Evolutionary conservation across 139 green algal species (phyloP).

Genomic region (Parachlorella kessleri): DNA sequence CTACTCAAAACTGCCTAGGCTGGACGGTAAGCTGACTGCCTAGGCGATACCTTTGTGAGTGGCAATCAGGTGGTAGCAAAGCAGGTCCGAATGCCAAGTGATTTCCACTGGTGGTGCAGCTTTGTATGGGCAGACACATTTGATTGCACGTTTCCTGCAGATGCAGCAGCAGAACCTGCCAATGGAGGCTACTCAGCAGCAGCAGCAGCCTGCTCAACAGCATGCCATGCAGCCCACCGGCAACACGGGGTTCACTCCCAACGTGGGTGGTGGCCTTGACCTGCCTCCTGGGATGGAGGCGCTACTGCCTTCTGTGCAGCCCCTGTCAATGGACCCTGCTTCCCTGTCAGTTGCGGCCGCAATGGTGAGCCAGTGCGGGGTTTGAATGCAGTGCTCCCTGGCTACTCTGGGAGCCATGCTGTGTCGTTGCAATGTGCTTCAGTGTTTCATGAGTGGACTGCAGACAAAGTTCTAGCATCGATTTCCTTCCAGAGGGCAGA

Average conservation of each 20-base stretch:
- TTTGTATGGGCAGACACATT: not conserved
- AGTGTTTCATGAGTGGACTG: too few relatives aligned
- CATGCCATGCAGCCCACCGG: not conserved
- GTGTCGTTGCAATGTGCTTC: too few relatives aligned
- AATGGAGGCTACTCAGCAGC: not conserved
- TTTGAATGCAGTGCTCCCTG: not conserved
- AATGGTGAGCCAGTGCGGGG: not conserved
- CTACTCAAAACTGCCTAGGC: too few relatives aligned
- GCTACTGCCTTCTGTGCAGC: conserved; percentile 7
- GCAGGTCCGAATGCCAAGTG: not conserved
- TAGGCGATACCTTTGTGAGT: too few relatives aligned
- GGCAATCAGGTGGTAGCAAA: not conserved
- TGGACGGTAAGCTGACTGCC: too few relatives aligned
- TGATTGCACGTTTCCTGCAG: not conserved
- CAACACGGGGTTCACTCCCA: conserved; percentile 10
- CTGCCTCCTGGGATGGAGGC: conserved; percentile 20
- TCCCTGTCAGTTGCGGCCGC: not conserved
- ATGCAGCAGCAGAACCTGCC: not conserved
- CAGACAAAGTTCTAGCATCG: too few relatives aligned
- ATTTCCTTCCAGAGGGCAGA: too few relatives aligned
- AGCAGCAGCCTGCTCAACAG: not conserved
- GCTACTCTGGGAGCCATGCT: too few relatives aligned
- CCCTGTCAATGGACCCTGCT: conserved; percentile 8
- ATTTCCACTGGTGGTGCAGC: not conserved
- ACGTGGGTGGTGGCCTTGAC: conserved; percentile 1